These are phyloP conservation scores for Hanseniaspora occidentalis DNA, from an alignment of 805 yeast genomes.

Conservation along the genomic window DNA sequence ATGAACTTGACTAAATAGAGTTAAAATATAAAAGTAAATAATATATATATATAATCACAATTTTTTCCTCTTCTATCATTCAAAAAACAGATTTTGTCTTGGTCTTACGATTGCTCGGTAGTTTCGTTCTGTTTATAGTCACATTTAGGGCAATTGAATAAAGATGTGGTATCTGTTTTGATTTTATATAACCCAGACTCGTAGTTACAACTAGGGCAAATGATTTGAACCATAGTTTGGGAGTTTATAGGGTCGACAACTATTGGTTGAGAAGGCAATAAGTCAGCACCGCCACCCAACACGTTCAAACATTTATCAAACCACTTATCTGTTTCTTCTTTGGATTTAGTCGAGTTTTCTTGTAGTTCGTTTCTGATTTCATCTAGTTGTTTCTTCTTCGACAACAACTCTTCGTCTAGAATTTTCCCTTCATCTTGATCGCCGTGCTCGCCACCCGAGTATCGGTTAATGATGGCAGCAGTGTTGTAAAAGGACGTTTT, in stretches of 20 bases:
- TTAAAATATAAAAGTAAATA: not conserved
- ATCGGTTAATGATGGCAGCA: conserved; percentile 57
- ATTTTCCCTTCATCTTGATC: conserved; percentile 32
- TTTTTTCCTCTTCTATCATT: conserved; percentile 1
- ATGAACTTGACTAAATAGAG: conserved; percentile 49
- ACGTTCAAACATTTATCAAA: conserved; percentile 22
- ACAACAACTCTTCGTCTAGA: conserved; percentile 31
- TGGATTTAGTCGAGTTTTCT: conserved; percentile 2
- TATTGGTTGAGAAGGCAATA: conserved; percentile 6
- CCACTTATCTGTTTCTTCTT: conserved; percentile 22
- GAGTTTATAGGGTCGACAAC: not conserved
- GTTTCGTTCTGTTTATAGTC: conserved; percentile 8
- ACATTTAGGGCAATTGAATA: conserved; percentile 20
- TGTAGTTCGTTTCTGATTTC: conserved; percentile 24
- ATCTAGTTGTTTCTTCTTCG: conserved; percentile 28
- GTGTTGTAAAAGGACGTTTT: conserved; percentile 68
- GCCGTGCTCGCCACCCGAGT: conserved; percentile 38
- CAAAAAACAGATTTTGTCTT: not conserved
- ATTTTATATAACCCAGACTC: conserved; percentile 17
- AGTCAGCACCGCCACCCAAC: conserved; percentile 20
- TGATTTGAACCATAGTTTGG: conserved; percentile 10
- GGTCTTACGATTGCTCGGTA: conserved; percentile 3
- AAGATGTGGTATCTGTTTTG: conserved; percentile 11
- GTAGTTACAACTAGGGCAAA: conserved; percentile 17
- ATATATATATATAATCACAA: conserved; percentile 1